Evolutionary conservation across 345 rosid species (phyloP).

Genomic region (Hypericum perforatum): DNA sequence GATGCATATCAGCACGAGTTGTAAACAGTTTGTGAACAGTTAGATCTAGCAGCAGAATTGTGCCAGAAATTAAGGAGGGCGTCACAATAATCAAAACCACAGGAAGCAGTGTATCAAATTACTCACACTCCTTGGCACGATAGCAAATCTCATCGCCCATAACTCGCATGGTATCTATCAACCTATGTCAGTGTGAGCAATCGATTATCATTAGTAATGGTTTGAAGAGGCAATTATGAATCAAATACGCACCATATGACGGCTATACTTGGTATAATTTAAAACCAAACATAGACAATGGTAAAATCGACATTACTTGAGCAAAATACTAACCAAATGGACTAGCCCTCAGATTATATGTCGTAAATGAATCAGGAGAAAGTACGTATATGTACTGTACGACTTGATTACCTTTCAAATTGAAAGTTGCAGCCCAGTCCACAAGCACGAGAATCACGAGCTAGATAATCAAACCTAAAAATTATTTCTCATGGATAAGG

Average conservation of each 20-base stretch:
- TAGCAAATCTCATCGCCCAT: conserved; percentile 21
- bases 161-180: conserved; percentile 22
- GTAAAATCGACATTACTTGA: too few species aligned
- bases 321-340: too few species aligned
- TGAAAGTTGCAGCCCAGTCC: conserved; percentile 19
- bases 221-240: too few species aligned
- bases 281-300: too few species aligned
- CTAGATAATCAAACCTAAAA: conserved; percentile 23
- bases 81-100: neutral
- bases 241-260: too few species aligned
- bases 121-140: conserved; percentile 22
- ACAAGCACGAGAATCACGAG: conserved; percentile 23
- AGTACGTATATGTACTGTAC: neutral
- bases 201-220: neutral
- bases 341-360: too few species aligned
- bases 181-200: conserved; percentile 9
- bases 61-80: neutral
- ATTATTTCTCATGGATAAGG: neutral
- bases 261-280: too few species aligned
- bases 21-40: conserved; percentile 18
- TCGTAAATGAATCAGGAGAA: too few species aligned
- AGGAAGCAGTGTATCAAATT: neutral
- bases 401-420: conserved; percentile 13
- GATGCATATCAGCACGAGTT: conserved; percentile 23
- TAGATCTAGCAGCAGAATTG: conserved; percentile 12